Conservation (phyloP, 164 flowering plant species). For the Aristolochia fimbriata region DNA sequence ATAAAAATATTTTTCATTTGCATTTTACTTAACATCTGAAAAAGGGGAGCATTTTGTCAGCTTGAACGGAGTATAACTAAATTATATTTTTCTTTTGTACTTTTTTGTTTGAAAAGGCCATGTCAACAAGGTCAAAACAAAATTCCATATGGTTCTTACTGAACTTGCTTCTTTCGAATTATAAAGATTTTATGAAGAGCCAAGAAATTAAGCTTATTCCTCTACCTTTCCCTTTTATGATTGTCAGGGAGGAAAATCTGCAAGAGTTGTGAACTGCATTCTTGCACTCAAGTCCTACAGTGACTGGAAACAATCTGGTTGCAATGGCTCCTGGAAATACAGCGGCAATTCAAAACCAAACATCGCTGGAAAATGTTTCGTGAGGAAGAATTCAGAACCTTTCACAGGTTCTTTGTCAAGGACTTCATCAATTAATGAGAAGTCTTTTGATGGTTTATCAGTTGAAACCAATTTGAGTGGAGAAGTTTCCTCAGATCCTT, state of each 20-base stretch:
- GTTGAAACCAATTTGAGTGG: slow-evolving; percentile 7
- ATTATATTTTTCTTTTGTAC: not conserved
- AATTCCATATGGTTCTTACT: too few species aligned
- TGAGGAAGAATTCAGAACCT: slow-evolving; percentile 77
- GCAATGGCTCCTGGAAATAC: slow-evolving; percentile 71
- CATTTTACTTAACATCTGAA: too few species aligned
- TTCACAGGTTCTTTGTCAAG: slow-evolving; percentile 60
- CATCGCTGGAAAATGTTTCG: slow-evolving; percentile 44
- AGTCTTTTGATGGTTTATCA: slow-evolving; percentile 13
- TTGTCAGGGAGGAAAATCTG: slow-evolving; percentile 79
- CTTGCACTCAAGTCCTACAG: slow-evolving; percentile 81
- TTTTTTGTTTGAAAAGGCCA: not conserved
- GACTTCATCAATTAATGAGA: slow-evolving; percentile 46
- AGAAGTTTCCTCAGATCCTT: slow-evolving; percentile 27
- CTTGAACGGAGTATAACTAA: too few species aligned
- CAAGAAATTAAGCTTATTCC: not conserved
- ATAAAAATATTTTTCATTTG: too few species aligned
- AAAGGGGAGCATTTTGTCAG: too few species aligned
- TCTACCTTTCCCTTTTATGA: not conserved
- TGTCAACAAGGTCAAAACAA: too few species aligned
- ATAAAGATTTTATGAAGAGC: too few species aligned
- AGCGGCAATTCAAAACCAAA: slow-evolving; percentile 60
- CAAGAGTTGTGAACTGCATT: slow-evolving; percentile 73
- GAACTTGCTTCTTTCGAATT: too few species aligned
- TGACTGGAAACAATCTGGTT: slow-evolving; percentile 84